Base-by-base conservation (phyloP, 305 asterid genomes). In the Fraxinus xanthoxyloides region DNA sequence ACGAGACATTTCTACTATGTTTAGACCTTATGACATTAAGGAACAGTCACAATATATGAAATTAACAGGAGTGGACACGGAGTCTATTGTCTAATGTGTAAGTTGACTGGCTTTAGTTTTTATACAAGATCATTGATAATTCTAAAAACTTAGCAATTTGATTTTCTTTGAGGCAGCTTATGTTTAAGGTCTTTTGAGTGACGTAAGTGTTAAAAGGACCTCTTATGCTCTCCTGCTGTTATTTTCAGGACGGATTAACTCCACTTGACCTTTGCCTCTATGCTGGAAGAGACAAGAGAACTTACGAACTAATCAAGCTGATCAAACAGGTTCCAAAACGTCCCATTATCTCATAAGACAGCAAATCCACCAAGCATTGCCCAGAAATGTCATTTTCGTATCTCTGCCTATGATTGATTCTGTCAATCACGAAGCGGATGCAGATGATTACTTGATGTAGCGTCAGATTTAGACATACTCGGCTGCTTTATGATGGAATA, bases 191-290 rank as follows among this genome's bases (percentile, higher is more conserved):
- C 31, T 34, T 73, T 72, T 51, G 75, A 30, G 6, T 31, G 51
- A 35, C 4, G 31, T 7, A 32, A 36, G 15, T 17, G 61, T 15
- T 76, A 9, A n/a, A 51, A 32, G 43, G 13, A 63, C 75, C 23
- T 75, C 78, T 72, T 75, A 36, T 74, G 8, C 24, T 8, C 35
- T n/a, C 69, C 67, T 75, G 67, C 51, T 12, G 7, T 81, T 54
- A 77, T 69, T 82, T 38, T 83, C 97, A 94, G 99, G 95, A 95
- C 77, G 99, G 98, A 84, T 82, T 92, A 80, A 95, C 97, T 17
- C 90, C 98, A 31, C 89, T 94, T 15, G 96, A 90, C 46, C 87
- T 94, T 17, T 94, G 99, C 90, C 94, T 95, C 46, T 87, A 91
- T 85, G 89, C 89, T 76, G 95, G 98, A 80, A 85, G 85, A 85